Evolutionary conservation across 495 filamentous ascomycete species (phyloP), one percentile per base, ranked within the genome.

Genomic region (Oleoguttula mirabilis): DNA sequence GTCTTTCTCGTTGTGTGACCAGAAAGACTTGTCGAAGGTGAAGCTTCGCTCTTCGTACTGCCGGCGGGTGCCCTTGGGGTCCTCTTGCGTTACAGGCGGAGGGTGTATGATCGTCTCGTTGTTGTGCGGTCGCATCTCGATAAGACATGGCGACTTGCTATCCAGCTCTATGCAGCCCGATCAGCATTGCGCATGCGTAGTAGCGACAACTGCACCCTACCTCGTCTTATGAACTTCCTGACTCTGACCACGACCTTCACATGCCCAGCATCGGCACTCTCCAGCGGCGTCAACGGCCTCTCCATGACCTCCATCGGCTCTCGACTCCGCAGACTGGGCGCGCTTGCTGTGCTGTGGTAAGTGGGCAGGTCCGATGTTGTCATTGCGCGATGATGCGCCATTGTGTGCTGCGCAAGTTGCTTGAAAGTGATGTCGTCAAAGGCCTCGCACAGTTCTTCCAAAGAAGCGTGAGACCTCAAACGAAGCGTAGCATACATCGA

Each of bases 21-120:
- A 96, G 63, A 95, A 99, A 1, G 85, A 94, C 59, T 87, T 93
- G 65, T 99, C 90, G 52, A 99, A 99, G 8, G 80, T 85, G 52
- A 99, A 99, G 0, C 70, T 68, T 63, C 93, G 95, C 55, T 92
- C 82, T 53, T 95, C 88, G 39, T 80, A 60, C 2, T 82, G 66
- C 60, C 84, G 92, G 25, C 85, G 80, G 8, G 73, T 71, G 54
- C 80, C 77, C 1, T 77, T 73, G 32, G 72, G 54, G 49, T 84
- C 85, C 24, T 71, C 73, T n/a, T 72, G 70, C 45, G 83, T 78
- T 28, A 59, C 59, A 31, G 72, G 62, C 0, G 83, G 80, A 27
- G 77, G 75, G 22, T 82, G 75, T 0, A 98, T 73, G 5, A 70
- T 84, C 0, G 90, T 96, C 55, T 68, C 72, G 61, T 98, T 81